Percentiles rank a stretch among this genome's conserved stretches.
Conservation (phyloP, 225 moss, liverwort and hornwort genomes). For the Rhytidiadelphus loreus region DNA sequence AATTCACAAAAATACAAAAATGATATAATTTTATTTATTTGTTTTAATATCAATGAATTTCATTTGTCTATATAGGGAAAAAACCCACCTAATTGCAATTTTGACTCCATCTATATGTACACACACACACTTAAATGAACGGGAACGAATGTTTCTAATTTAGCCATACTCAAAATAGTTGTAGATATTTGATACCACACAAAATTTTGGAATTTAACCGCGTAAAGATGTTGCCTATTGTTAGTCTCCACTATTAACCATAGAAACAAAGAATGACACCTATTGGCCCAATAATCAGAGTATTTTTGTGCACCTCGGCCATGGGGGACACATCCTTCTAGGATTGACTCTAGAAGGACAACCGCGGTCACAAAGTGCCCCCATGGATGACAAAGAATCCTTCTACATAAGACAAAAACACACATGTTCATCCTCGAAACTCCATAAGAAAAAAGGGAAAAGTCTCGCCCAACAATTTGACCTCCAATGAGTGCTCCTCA, state of each 20-base stretch:
- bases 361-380: rapidly evolving
- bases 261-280: neutral
- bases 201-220: neutral
- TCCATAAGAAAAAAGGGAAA: rapidly evolving
- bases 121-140: rapidly evolving
- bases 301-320: neutral
- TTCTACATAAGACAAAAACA: neutral
- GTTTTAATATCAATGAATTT: neutral
- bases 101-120: neutral
- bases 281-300: too few relatives aligned
- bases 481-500: rapidly evolving
- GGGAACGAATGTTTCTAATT: neutral
- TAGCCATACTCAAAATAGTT: neutral
- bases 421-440: rapidly evolving
- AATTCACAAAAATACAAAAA: neutral
- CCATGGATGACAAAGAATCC: neutral
- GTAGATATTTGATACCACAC: neutral
- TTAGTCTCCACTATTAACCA: too few relatives aligned
- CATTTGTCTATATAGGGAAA: neutral
- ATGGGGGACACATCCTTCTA: rapidly evolving
- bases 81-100: neutral
- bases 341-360: rapidly evolving
- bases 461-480: neutral
- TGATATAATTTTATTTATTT: too few relatives aligned
- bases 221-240: too few relatives aligned